Base-by-base conservation (phyloP, 805 yeast species). In the Wickerhamomyces chaumierensis region DNA sequence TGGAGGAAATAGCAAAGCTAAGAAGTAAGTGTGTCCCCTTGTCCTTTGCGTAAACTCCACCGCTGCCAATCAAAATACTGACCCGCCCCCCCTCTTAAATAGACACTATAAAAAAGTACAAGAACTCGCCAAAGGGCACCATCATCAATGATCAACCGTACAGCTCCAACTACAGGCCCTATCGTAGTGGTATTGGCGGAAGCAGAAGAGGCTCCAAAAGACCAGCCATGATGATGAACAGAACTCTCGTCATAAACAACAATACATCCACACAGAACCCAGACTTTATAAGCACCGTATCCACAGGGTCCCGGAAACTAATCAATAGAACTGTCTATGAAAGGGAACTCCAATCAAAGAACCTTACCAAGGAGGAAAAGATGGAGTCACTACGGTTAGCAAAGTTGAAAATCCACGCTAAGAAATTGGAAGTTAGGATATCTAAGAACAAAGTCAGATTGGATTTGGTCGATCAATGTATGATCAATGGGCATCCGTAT, bases 401-500 rank as follows among this genome's bases (percentile, higher is more conserved):
- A 15, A 51, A 45, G 18, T 27, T 28, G 2, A 42, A 37, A 27
- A 42, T 47, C 1, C 27, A 29, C 12, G 33, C 32, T n/a, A 46
- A 51, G 34, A 50, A 50, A 36, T 36, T 44, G 16, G 52, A 53
- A 35, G 17, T 41, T 2, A 46, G 52, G 27, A 36, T 45, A 2
- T 45, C 51, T 33, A 48, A 55, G 39, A 62, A 68, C 39, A 57
- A 60, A 41, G 50, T 52, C 6, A 57, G 59, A 36, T 60, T 66
- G 33, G 73, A 66, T 37, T 52, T 55, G 41, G 64, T 67, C 39
- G 80, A 76, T 46, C 58, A 78, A 31, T 46, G 66, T 9, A 36
- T 48, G 13, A 57, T 74, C 11, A 61, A 63, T 25, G 67, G 66
- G 4, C 59, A 59, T n/a, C 52, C 55, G 25, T 75, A 62, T 52